These are phyloP conservation scores for Penicillium thymicola DNA, from an alignment of 2,329 filamentous ascomycete genomes.

Conservation along the genomic window DNA sequence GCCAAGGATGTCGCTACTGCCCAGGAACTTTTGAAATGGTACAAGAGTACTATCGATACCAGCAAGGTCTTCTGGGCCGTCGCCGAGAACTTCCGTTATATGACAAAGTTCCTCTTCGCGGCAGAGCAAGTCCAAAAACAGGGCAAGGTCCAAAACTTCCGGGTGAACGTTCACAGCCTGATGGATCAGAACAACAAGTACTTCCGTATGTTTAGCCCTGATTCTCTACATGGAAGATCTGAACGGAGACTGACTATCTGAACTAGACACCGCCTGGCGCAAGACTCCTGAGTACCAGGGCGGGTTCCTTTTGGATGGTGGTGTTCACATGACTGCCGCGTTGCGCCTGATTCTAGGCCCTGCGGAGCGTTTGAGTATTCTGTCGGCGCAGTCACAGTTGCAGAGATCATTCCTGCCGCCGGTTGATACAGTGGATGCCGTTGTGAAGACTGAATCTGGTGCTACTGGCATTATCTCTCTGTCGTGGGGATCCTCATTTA, in stretches of 20 bases:
- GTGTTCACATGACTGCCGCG: slow-evolving; percentile 55
- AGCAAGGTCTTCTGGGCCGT: slow-evolving; percentile 46
- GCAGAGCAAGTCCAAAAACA: slow-evolving; percentile 46
- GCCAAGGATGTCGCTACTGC: slow-evolving; percentile 54
- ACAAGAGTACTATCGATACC: slow-evolving; percentile 42
- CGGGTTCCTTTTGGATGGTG: slow-evolving; percentile 58
- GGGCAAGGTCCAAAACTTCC: slow-evolving; percentile 51
- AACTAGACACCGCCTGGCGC: slow-evolving; percentile 48
- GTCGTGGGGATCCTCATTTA: slow-evolving; percentile 53
- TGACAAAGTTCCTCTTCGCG: slow-evolving; percentile 47
- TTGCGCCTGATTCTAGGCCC: slow-evolving; percentile 49
- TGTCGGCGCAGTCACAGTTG: slow-evolving; percentile 51
- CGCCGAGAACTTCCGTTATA: slow-evolving; percentile 58
- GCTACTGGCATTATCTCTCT: slow-evolving; percentile 50
- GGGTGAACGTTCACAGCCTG: slow-evolving; percentile 45
- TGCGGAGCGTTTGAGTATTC: slow-evolving; percentile 40
- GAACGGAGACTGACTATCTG: slow-evolving; percentile 1
- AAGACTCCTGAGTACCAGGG: slow-evolving; percentile 57
- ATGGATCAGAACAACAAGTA: slow-evolving; percentile 54
- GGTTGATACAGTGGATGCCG: slow-evolving; percentile 56
- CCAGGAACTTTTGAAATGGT: slow-evolving; percentile 51
- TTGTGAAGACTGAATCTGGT: slow-evolving; percentile 47
- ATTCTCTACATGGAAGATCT: background rate
- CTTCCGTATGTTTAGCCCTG: slow-evolving; percentile 37
- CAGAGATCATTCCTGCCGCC: slow-evolving; percentile 53